Evolutionary conservation across 495 filamentous ascomycete genomes (phyloP), one percentile per base, ranked within the genome.

Genomic region (Aspergillus conjunctus): DNA sequence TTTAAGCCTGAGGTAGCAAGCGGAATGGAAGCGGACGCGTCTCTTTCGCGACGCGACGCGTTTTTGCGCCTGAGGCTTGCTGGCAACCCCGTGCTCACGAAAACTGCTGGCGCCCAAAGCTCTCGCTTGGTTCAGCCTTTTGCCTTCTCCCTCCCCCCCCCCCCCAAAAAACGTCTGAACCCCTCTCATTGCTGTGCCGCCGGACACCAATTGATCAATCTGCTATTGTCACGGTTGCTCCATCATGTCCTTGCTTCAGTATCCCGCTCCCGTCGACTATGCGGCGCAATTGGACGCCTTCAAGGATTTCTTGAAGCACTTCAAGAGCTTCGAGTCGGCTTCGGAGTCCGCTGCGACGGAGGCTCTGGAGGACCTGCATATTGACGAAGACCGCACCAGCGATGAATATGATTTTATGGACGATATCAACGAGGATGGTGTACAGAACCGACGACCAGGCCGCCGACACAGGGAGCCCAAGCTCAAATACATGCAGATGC

Each of bases 371-470:
- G 87, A 90, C 53, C 82, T 98, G 68, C 88, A 91, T 71, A 88
- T 98, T 63, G 88, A 93, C 73, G 92, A 88, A 58, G 89, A 93
- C 77, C 87, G 88, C 64, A 82, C 88, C n/a, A 93, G 90, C 75
- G 92, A 97, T 69, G 92, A 96, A 66, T 93, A 97, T 68, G 92
- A 96, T 68, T 91, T 96, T 74, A 91, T 96, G 89, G 90, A 96
- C 67, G 89, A 97, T 74, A 86, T 85, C 49, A 88, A 89, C 58
- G 81, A 63, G 60, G 73, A 60, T 53, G 75, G 66, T 67, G 77
- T 64, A 63, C 79, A 63, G 74, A 79, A 71, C 62, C 73, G 65
- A 60, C 71, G 65, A 71, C 66, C 67, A 51, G 72, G 72, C 46
- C 68, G 68, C 64, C 71, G 68, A 64, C 74, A 66, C 67, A 71